Evolutionary conservation across 2,329 filamentous ascomycete species (phyloP), one percentile per base, ranked within the genome.

Genomic region (Aspergillus viridinutans): DNA sequence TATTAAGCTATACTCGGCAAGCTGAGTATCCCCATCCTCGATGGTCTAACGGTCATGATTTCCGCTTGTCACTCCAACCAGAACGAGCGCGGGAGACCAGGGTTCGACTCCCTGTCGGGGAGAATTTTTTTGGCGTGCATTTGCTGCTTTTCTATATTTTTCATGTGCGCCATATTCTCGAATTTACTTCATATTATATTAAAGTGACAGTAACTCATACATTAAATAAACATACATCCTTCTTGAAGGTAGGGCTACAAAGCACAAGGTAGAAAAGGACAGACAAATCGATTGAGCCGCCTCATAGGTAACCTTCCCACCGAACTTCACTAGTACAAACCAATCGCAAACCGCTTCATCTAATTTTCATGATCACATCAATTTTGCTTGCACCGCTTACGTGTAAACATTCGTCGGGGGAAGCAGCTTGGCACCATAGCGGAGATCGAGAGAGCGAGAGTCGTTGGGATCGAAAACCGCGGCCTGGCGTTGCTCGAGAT

Each of bases 401-500:
- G 61, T 53, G 54, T 66, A 68, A 47, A 62, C 59, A 52, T 63
- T 65, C 17, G 60, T 58, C 23, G 68, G 69, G 29, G 69, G 66
- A 3, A 76, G 66, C 21, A 75, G 62, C 54, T 67, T 69, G 9
- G 73, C 69, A 40, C 71, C 70, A 55, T 75, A 74, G 54, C 69
- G 71, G 10, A 76, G 67, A 58, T 78, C 76, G 23, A 78, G 62
- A 3, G 74, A 78, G 52, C 76, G 74, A 20, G 71, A 75, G 56
- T 78, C 69, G 35, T 62, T 64, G 0, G 71, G 67, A 58, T 78
- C 72, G 57, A 77, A 76, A 20, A 67, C 57, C 14, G 73, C 72
- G 40, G 66, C 61, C 61, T 71, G 67, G 29, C 74, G 72, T 53
- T 75, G 68, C 64, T 75, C 69, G 23, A 76, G 67, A 59, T 67